A percentile compares a stretch with the other conserved stretches of the same genome.
Evolutionary conservation across 2,329 filamentous ascomycete species (phyloP).

Genomic region (Colletotrichum lini): DNA sequence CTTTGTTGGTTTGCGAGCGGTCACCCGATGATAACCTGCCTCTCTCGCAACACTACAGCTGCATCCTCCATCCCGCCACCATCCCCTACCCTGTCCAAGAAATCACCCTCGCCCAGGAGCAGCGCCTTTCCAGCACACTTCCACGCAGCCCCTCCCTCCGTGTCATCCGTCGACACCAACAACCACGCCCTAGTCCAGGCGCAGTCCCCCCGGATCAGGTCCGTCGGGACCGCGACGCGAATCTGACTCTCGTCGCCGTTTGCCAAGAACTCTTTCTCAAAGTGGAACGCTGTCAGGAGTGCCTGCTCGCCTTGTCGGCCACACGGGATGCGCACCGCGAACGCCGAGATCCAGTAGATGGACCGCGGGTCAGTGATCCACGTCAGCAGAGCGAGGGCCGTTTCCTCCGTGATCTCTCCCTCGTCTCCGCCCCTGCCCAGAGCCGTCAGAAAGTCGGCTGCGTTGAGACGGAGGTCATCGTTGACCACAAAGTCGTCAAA

Average conservation of each 20-base stretch:
- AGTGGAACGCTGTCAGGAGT: slow-evolving; percentile 1
- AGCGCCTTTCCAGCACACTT: slow-evolving; percentile 10
- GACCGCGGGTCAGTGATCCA: slow-evolving; percentile 30
- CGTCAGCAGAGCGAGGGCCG: slow-evolving; percentile 1
- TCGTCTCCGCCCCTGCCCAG: not conserved
- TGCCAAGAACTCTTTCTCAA: slow-evolving; percentile 4
- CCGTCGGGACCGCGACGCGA: slow-evolving; percentile 9
- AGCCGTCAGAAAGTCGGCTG: not conserved
- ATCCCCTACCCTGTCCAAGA: not conserved
- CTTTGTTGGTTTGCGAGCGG: no score
- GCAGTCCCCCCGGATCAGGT: slow-evolving; percentile 15
- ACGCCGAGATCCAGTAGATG: slow-evolving; percentile 19
- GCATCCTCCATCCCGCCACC: not conserved
- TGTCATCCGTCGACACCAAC: not conserved
- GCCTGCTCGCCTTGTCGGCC: not conserved
- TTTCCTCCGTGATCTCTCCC: not conserved
- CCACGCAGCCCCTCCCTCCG: not conserved
- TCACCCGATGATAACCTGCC: slow-evolving; percentile 2
- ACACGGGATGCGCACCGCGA: not conserved
- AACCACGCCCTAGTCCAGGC: slow-evolving; percentile 29
- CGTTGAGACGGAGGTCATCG: not conserved
- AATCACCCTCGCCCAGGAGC: slow-evolving; percentile 9
- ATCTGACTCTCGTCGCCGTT: not conserved
- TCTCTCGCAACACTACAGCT: not conserved
- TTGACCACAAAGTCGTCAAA: slow-evolving; percentile 16